Evolutionary conservation across 73 alveolate genomes (phyloP).

Genomic region (Tetrahymena malaccensis): DNA sequence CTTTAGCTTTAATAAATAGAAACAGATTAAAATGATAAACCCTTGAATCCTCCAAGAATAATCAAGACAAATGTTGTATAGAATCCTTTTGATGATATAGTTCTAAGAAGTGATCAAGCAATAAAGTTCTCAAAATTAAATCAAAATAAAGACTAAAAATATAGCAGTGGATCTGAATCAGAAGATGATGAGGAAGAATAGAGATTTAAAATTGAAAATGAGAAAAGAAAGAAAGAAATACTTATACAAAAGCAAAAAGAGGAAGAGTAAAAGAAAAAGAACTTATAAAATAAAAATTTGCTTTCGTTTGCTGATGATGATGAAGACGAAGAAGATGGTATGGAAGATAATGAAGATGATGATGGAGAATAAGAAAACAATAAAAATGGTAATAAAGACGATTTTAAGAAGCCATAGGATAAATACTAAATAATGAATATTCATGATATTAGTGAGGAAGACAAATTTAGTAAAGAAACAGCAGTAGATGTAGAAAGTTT

Average conservation of each 20-base stretch:
- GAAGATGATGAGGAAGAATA: slow-evolving; percentile 10
- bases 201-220: neutral
- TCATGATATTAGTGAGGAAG: neutral
- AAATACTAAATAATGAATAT: neutral
- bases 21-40: slow-evolving; percentile 60
- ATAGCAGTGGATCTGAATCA: neutral
- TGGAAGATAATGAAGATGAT: slow-evolving; percentile 32
- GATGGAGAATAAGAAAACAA: slow-evolving; percentile 59
- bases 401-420: slow-evolving; percentile 7
- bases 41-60: slow-evolving; percentile 50
- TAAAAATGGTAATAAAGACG: slow-evolving; percentile 20
- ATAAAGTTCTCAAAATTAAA: neutral
- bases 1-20: slow-evolving; percentile 50
- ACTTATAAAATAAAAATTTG: slow-evolving; percentile 37
- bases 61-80: slow-evolving; percentile 42
- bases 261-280: slow-evolving; percentile 7
- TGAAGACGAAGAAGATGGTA: slow-evolving; percentile 47
- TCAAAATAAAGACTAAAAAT: neutral
- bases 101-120: slow-evolving; percentile 25
- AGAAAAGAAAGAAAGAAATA: slow-evolving; percentile 15
- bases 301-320: slow-evolving; percentile 47
- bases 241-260: neutral
- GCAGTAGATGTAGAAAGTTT: neutral
- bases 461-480: neutral
- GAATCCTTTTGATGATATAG: slow-evolving; percentile 69